Percentiles rank a stretch among this genome's conserved stretches.
These are phyloP conservation scores for Ogataea paraovalis DNA, from an alignment of 805 yeast species.

Conservation along the genomic window DNA sequence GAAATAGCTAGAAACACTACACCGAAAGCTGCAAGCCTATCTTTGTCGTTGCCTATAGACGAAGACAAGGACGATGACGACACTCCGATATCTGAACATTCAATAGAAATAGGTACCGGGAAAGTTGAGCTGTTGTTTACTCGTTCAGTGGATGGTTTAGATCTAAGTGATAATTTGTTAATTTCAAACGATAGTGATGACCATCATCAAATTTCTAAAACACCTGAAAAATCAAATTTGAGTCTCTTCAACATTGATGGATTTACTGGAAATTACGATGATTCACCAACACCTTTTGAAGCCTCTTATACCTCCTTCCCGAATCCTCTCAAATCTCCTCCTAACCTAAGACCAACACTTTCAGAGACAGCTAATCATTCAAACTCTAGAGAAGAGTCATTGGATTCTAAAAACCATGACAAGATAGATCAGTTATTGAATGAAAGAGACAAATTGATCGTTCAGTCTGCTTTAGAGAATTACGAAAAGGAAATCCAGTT, in stretches of 20 bases:
- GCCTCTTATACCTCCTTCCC: too few relatives aligned
- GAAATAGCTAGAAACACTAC: too few relatives aligned
- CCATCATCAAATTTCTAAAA: background rate
- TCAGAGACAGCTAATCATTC: too few relatives aligned
- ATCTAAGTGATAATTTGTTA: background rate
- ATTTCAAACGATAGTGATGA: background rate
- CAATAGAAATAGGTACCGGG: background rate
- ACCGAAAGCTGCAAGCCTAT: too few relatives aligned
- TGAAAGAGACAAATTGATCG: constrained; percentile 17
- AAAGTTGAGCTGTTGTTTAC: background rate
- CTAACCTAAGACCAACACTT: too few relatives aligned
- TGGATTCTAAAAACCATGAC: too few relatives aligned
- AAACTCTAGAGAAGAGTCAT: too few relatives aligned
- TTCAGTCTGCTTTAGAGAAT: constrained; percentile 17
- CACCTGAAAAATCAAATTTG: too few relatives aligned
- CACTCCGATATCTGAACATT: background rate
- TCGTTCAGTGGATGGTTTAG: background rate
- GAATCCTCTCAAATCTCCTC: too few relatives aligned
- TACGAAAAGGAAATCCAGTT: constrained; percentile 21
- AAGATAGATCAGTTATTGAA: background rate
- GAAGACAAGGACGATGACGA: background rate
- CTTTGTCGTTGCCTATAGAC: background rate
- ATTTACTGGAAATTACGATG: background rate
- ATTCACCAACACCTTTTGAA: background rate
- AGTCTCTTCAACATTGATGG: too few relatives aligned